phyloP scores from a whole-genome alignment of 768 basidiomycete species.

The Boletus bicolor region DNA sequence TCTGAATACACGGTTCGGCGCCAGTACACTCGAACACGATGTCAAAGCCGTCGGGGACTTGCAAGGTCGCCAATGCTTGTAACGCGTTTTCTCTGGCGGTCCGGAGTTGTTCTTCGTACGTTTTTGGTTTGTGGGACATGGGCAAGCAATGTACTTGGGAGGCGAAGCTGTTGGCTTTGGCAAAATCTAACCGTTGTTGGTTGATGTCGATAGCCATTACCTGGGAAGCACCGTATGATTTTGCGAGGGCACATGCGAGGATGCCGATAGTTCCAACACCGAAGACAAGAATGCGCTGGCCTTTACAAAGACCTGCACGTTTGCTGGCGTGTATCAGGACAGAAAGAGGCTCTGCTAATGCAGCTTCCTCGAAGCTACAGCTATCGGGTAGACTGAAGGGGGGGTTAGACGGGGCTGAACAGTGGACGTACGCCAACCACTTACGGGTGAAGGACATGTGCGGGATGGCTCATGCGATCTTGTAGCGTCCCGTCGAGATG shows the following conservation, averaged over 20 bases:
- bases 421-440: slow-evolving; percentile 30
- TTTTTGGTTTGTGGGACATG: slow-evolving; percentile 45
- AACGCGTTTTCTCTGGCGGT: slow-evolving; percentile 57
- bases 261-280: slow-evolving; percentile 94
- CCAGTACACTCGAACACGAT: slow-evolving; percentile 95
- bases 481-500: slow-evolving; percentile 93
- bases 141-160: slow-evolving; percentile 68
- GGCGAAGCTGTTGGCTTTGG: slow-evolving; percentile 71
- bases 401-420: slow-evolving; percentile 10
- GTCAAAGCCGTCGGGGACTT: slow-evolving; percentile 77
- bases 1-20: slow-evolving; percentile 87
- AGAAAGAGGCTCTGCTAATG: slow-evolving; percentile 91
- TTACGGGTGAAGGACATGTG: slow-evolving; percentile 81
- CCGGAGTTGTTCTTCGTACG: slow-evolving; percentile 53
- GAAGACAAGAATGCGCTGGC: slow-evolving; percentile 79
- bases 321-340: slow-evolving; percentile 72
- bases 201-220: slow-evolving; percentile 88
- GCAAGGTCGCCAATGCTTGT: slow-evolving; percentile 52
- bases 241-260: slow-evolving; percentile 79
- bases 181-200: slow-evolving; percentile 74
- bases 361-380: slow-evolving; percentile 75
- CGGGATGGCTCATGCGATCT: slow-evolving; percentile 85
- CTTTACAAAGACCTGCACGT: slow-evolving; percentile 42
- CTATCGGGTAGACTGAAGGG: slow-evolving; percentile 63
- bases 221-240: slow-evolving; percentile 62